These are phyloP conservation scores for Stachybotrys chlorohalonatus DNA, from an alignment of 2,329 filamentous ascomycete genomes.

Conservation along the genomic window DNA sequence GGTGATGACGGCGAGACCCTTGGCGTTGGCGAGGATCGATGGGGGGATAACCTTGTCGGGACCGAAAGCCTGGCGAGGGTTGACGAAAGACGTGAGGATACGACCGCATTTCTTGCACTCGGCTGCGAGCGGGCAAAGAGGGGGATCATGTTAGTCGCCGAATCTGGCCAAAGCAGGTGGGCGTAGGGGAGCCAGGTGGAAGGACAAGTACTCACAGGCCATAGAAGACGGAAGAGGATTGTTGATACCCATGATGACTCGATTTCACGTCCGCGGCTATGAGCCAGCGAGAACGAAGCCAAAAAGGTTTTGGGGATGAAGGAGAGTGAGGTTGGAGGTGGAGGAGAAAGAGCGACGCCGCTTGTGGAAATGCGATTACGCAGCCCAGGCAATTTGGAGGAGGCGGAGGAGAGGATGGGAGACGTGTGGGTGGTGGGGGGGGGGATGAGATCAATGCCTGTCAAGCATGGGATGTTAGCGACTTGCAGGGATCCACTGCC, in stretches of 20 bases:
- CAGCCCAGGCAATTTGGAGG: background rate
- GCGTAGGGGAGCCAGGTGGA: constrained; percentile 1
- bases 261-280: background rate
- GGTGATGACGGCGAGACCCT: constrained; percentile 80
- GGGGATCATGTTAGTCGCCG: constrained; percentile 6
- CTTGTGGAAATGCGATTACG: background rate
- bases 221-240: constrained; percentile 59
- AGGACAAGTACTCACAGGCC: constrained; percentile 47
- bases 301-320: constrained; percentile 4
- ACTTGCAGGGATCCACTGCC: background rate
- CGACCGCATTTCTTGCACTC: constrained; percentile 97
- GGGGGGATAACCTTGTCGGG: constrained; percentile 97
- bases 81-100: constrained; percentile 90
- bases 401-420: background rate
- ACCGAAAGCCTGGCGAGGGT: constrained; percentile 85
- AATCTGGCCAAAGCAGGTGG: background rate
- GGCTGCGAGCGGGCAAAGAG: constrained; percentile 42
- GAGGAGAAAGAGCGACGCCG: background rate
- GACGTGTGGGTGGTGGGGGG: background rate
- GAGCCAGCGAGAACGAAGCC: constrained; percentile 8
- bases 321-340: background rate
- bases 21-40: constrained; percentile 78
- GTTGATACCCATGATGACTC: constrained; percentile 48
- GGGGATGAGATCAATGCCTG: background rate
- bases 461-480: background rate